Conservation (phyloP, 2,329 filamentous ascomycete genomes). For the Fusarium sp. region DNA sequence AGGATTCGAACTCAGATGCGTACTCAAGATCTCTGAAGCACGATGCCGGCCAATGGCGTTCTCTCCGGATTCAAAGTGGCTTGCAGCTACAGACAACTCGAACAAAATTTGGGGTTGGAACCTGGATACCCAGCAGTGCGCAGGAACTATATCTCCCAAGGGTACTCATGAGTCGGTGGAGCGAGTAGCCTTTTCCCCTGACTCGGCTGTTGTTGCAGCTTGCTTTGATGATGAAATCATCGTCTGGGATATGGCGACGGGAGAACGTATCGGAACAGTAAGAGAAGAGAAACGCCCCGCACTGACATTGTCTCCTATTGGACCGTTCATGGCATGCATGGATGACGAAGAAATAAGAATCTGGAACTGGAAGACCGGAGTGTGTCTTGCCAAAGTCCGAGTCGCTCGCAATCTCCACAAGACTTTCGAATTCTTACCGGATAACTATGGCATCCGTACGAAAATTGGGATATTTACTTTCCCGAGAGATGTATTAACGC, state of each 20-base stretch:
- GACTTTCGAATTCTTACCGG: neutral
- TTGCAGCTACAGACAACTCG: neutral
- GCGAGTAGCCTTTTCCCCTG: neutral
- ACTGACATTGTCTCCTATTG: neutral
- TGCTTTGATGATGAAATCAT: neutral
- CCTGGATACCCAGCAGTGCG: neutral
- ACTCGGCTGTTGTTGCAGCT: neutral
- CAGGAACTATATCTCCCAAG: no score
- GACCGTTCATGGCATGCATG: neutral
- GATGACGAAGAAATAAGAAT: neutral
- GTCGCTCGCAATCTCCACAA: no score
- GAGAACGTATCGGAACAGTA: neutral
- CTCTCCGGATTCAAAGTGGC: neutral
- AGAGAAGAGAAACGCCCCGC: no score
- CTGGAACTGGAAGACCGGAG: neutral
- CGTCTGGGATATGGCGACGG: neutral
- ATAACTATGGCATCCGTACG: neutral
- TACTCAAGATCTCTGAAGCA: neutral
- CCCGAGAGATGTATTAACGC: neutral
- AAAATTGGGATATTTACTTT: neutral
- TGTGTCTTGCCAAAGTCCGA: neutral
- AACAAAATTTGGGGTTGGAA: neutral
- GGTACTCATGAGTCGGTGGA: rapidly evolving
- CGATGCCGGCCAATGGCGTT: neutral
- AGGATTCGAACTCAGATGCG: neutral